These are phyloP conservation scores for Podila epigama DNA, from an alignment of 192 early-diverging fungal genomes.

Conservation along the genomic window DNA sequence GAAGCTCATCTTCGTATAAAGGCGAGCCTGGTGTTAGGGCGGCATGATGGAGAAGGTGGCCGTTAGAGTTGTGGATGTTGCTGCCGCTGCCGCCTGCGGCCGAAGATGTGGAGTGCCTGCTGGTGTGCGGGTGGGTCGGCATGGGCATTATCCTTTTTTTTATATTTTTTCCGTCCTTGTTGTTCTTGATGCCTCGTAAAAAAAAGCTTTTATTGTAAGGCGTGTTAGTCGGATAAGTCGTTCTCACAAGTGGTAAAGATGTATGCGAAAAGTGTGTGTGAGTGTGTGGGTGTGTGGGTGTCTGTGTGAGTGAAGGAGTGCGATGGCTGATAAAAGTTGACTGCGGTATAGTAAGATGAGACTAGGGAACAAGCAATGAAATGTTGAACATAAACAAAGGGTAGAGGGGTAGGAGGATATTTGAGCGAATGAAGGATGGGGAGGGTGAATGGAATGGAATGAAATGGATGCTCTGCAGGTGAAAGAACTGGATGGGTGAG, in stretches of 20 bases:
- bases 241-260: not conserved
- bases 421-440: too few species aligned
- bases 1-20: conserved; percentile 36
- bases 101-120: conserved; percentile 28
- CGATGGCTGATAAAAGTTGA: not conserved
- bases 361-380: too few species aligned
- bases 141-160: conserved; percentile 29
- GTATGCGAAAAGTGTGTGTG: not conserved
- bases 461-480: too few species aligned
- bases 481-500: too few species aligned
- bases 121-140: conserved; percentile 43
- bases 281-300: not conserved
- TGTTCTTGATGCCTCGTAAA: too few species aligned
- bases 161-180: not conserved
- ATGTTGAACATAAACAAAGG: too few species aligned
- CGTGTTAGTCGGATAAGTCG: too few species aligned
- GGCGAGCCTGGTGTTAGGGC: not conserved
- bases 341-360: not conserved
- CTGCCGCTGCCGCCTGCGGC: not conserved
- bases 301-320: not conserved
- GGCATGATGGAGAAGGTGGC: conserved; percentile 10
- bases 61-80: conserved; percentile 2
- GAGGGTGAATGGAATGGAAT: too few species aligned
- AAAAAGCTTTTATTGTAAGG: too few species aligned
- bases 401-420: too few species aligned